These are phyloP conservation scores for Basidiobolus meristosporus DNA, from an alignment of 371 early-diverging fungal genomes.

Conservation along the genomic window DNA sequence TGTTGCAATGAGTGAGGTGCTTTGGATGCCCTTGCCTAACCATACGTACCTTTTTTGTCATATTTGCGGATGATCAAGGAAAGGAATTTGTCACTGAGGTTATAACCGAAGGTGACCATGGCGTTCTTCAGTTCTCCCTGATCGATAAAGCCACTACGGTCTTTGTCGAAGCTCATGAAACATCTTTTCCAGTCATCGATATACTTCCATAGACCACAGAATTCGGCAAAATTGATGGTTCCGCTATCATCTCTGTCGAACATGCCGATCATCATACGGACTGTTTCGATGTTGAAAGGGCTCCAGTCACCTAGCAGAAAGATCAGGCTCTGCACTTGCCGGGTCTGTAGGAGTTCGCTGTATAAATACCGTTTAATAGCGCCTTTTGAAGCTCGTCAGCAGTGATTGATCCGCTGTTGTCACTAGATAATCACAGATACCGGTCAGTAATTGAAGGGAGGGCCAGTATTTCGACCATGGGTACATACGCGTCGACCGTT, in stretches of 20 bases:
- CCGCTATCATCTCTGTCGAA: conserved; percentile 43
- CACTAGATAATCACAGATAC: too few species aligned
- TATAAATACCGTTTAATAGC: conserved; percentile 27
- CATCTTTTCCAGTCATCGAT: conserved; percentile 52
- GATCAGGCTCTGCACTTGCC: too few species aligned
- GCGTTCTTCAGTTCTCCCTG: conserved; percentile 35
- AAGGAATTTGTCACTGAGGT: conserved; percentile 28
- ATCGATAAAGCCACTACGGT: conserved; percentile 41
- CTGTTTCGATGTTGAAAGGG: conserved; percentile 46
- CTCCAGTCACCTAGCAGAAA: conserved; percentile 42
- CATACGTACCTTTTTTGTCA: conserved; percentile 41
- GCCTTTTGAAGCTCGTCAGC: conserved; percentile 32
- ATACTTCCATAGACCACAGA: conserved; percentile 25
- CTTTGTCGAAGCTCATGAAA: conserved; percentile 41
- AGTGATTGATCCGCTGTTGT: conserved; percentile 10
- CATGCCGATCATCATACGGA: conserved; percentile 46
- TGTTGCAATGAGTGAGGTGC: too few species aligned
- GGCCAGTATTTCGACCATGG: neutral
- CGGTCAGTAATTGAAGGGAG: neutral
- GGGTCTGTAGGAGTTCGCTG: too few species aligned
- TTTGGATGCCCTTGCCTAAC: too few species aligned
- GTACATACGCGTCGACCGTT: conserved; percentile 4
- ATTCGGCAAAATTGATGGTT: conserved; percentile 36
- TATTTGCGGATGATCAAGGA: conserved; percentile 29
- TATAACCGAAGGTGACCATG: conserved; percentile 41